Base-by-base conservation (phyloP, 768 basidiomycete genomes). In the Rhizopogon vulgaris region DNA sequence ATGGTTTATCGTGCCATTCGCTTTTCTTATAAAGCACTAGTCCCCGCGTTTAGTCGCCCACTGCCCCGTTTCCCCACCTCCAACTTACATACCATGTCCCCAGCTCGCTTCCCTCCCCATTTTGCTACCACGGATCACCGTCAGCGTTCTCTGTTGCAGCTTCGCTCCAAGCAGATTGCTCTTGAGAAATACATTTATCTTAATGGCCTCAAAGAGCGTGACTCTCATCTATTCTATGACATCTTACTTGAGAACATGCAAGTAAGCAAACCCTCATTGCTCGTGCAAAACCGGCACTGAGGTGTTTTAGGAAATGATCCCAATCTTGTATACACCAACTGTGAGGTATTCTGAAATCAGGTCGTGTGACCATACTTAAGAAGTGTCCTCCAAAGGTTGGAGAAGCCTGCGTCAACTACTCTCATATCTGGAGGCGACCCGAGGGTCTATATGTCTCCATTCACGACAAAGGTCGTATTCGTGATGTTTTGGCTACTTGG, bases 121-220 rank as follows among this genome's bases (percentile, higher is more conserved):
- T 69, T 83, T 52, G 60, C 68, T 46, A 63, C 63, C 48, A 77
- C 77, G 30, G 74, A 79, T 63, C 83, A 84, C 57, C 72, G 71
- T 32, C 75, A 77, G 52, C 73, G 83, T 55, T 80, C 78, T 62
- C 74, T 84, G 2, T 67, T 63, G 3, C 83, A 84, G 63, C 69
- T 84, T 17, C 78, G 81, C 51, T 76, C 78, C 60, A 85, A 84
- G 66, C 52, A 68, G 1, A 68, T 70, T 50, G 69, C 75, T 22
- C 73, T 88, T 46, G 83, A 87, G 53, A 82, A 85, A 63, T 85
- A 89, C 68, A 83, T 86, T 55, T 87, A 80, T 64, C 76, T 89
- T 53, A 78, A 75, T 37, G 77, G 77, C 9, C 74, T 89, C 60
- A 80, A 87, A 57, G 73, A 76, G 32, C 76, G 82, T 54, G 80